These are phyloP conservation scores for Begonia fuchsioides DNA, from an alignment of 306 rosid genomes.

Conservation along the genomic window DNA sequence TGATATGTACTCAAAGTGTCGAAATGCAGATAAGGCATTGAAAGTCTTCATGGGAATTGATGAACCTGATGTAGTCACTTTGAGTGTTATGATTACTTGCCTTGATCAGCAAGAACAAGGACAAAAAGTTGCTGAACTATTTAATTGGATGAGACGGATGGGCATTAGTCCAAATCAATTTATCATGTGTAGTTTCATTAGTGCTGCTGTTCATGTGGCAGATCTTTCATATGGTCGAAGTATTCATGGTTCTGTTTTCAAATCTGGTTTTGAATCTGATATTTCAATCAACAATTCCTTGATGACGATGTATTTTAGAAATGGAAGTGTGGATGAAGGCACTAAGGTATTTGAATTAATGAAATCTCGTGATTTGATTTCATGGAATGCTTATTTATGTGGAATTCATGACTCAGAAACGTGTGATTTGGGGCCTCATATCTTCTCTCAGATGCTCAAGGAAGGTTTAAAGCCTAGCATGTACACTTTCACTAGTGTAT, in stretches of 20 bases:
- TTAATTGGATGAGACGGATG: conserved; percentile 13
- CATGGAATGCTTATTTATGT: conserved; percentile 21
- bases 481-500: conserved; percentile 18
- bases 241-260: conserved; percentile 17
- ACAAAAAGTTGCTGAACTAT: conserved; percentile 15
- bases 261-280: conserved; percentile 17
- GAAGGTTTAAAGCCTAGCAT: conserved; percentile 17
- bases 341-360: conserved; percentile 13
- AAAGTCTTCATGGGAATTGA: conserved; percentile 17
- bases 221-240: conserved; percentile 16
- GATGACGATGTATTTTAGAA: conserved; percentile 19
- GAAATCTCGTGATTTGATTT: conserved; percentile 22
- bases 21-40: conserved; percentile 16
- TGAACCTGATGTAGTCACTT: conserved; percentile 27
- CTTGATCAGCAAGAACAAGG: conserved; percentile 24
- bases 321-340: conserved; percentile 12
- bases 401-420: conserved; percentile 9
- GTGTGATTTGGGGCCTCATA: conserved; percentile 6
- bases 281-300: conserved; percentile 16
- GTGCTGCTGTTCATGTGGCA: conserved; percentile 16
- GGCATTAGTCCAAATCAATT: conserved; percentile 16
- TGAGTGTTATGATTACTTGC: conserved; percentile 26
- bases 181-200: conserved; percentile 12
- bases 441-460: conserved; percentile 8
- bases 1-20: conserved; percentile 26